Percentiles rank a stretch among this genome's conserved stretches.
These are phyloP conservation scores for Lipomyces oligophaga DNA, from an alignment of 805 yeast genomes.

Conservation along the genomic window DNA sequence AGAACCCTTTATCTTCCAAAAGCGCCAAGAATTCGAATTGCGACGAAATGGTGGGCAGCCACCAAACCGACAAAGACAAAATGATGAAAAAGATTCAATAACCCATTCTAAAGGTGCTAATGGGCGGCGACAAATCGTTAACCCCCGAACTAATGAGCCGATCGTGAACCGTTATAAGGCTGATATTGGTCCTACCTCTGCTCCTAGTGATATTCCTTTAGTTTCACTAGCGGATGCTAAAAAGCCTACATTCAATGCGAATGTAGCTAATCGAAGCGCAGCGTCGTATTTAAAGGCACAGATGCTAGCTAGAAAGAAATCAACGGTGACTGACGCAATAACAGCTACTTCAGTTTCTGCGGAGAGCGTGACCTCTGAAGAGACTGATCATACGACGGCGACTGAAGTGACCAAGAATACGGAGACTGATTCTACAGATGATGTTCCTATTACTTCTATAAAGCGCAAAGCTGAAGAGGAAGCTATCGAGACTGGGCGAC, in stretches of 20 bases:
- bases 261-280: conserved; percentile 64
- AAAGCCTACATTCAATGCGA: conserved; percentile 49
- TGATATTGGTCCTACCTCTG: conserved; percentile 69
- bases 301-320: conserved; percentile 27
- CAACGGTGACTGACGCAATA: background rate
- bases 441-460: conserved; percentile 17
- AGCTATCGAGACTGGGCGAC: conserved; percentile 10
- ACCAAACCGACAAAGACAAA: conserved; percentile 5
- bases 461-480: conserved; percentile 27
- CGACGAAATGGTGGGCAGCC: conserved; percentile 63
- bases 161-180: conserved; percentile 48
- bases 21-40: conserved; percentile 63
- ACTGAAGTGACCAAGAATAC: conserved; percentile 10
- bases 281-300: conserved; percentile 56
- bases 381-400: conserved; percentile 7
- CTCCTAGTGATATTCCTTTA: conserved; percentile 69
- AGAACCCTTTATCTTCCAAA: conserved; percentile 74
- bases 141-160: conserved; percentile 1
- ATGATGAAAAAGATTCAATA: background rate
- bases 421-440: conserved; percentile 7
- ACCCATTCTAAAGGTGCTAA: no score
- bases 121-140: background rate
- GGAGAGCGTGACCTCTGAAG: conserved; percentile 4
- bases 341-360: background rate
- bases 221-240: conserved; percentile 70